A percentile compares a stretch with the other conserved stretches of the same genome.
phyloP scores from a whole-genome alignment of 768 basidiomycete species.

The Floccularia luteovirens region DNA sequence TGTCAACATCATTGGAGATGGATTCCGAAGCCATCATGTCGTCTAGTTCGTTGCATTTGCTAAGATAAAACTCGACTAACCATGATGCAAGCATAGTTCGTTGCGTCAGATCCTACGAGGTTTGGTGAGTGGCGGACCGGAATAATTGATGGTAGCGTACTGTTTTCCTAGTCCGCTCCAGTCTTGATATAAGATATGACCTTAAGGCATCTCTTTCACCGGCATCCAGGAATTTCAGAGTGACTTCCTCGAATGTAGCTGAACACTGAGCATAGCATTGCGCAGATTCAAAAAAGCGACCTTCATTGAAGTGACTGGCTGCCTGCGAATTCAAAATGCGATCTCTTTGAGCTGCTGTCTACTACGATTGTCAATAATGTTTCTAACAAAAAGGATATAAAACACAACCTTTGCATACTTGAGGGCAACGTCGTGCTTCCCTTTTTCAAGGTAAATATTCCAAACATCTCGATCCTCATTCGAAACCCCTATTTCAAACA shows the following conservation, averaged over 20 bases:
- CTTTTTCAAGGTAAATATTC: conserved; percentile 80
- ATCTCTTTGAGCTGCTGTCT: conserved; percentile 89
- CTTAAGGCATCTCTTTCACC: conserved; percentile 87
- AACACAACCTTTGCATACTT: conserved; percentile 69
- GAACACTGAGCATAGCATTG: conserved; percentile 89
- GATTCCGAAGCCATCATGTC: conserved; percentile 88
- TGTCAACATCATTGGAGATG: conserved; percentile 75
- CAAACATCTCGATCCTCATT: conserved; percentile 95
- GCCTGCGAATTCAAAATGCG: conserved; percentile 80
- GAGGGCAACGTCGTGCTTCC: conserved; percentile 71
- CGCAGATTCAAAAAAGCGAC: conserved; percentile 85
- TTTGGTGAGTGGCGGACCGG: not conserved
- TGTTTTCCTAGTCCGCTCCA: conserved; percentile 78
- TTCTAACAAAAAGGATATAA: not conserved
- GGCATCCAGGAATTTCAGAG: conserved; percentile 82
- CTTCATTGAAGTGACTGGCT: conserved; percentile 67
- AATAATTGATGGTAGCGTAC: conserved; percentile 32
- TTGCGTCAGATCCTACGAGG: conserved; percentile 75
- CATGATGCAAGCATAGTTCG: conserved; percentile 98
- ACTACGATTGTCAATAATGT: conserved; percentile 1
- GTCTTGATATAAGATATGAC: conserved; percentile 79
- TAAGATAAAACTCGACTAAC: conserved; percentile 95
- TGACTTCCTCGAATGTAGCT: conserved; percentile 84
- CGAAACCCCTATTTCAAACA: conserved; percentile 79
- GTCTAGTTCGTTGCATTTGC: conserved; percentile 94